Evolutionary conservation across 495 filamentous ascomycete genomes (phyloP).

Genomic region (Cercophora newfieldiana): DNA sequence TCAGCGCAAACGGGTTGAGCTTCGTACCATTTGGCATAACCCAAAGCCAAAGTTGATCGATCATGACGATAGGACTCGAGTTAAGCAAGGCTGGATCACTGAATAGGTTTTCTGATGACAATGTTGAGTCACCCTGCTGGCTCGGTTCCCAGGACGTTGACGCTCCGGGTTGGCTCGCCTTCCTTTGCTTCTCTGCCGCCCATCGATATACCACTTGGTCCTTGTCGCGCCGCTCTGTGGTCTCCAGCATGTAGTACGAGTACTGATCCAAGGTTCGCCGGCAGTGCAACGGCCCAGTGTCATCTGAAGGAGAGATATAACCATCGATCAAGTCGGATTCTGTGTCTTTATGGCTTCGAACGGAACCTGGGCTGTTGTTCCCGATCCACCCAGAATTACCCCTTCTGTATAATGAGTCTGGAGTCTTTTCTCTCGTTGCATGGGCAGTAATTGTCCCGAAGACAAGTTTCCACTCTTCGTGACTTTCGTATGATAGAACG

Average conservation of each 20-base stretch:
- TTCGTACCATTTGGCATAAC: slow-evolving; percentile 16
- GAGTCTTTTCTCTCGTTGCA: not conserved
- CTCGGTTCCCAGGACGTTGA: not conserved
- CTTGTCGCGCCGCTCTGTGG: slow-evolving; percentile 16
- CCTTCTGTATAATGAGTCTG: not conserved
- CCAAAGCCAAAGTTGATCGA: slow-evolving; percentile 29
- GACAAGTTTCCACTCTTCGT: slow-evolving; percentile 4
- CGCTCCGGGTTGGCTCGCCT: not conserved
- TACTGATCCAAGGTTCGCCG: slow-evolving; percentile 18
- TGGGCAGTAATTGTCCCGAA: slow-evolving; percentile 1
- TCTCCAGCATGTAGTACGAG: slow-evolving; percentile 19
- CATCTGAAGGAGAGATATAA: not conserved
- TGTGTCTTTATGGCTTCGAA: not conserved
- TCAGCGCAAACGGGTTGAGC: not conserved
- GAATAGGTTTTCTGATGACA: not conserved
- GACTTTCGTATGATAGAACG: slow-evolving; percentile 18
- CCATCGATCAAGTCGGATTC: not conserved
- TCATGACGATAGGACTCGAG: slow-evolving; percentile 22
- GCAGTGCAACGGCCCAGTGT: slow-evolving; percentile 6
- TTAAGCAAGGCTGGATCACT: not conserved
- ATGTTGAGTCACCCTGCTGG: not conserved
- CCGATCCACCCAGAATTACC: not conserved
- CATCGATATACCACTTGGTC: slow-evolving; percentile 20
- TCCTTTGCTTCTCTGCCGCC: slow-evolving; percentile 7
- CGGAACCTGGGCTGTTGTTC: not conserved